These are phyloP conservation scores for Cetradonia linearis DNA, from an alignment of 495 filamentous ascomycete species.

Conservation along the genomic window DNA sequence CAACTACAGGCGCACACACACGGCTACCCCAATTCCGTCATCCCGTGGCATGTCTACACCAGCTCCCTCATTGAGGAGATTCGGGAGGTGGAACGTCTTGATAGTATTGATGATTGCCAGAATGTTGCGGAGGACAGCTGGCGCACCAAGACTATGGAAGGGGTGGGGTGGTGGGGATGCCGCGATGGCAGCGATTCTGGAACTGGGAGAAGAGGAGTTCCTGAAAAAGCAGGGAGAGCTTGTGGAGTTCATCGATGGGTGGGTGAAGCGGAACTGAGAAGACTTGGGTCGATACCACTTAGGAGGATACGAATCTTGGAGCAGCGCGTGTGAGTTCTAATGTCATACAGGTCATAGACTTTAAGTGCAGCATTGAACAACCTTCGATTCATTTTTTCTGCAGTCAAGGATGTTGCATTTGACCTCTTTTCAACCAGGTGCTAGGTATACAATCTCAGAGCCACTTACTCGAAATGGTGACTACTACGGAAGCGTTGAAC, in stretches of 20 bases:
- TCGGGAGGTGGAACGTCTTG: background rate
- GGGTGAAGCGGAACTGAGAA: background rate
- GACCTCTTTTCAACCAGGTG: background rate
- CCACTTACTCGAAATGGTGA: background rate
- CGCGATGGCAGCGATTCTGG: too few relatives aligned
- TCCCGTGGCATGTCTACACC: background rate
- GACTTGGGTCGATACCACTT: background rate
- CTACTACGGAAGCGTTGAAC: background rate
- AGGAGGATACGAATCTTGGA: background rate
- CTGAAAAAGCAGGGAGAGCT: background rate
- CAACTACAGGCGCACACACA: constrained; percentile 22
- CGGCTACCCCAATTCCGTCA: constrained; percentile 15
- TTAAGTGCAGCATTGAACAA: too few relatives aligned
- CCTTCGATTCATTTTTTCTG: background rate
- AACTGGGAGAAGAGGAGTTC: background rate
- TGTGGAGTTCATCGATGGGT: background rate
- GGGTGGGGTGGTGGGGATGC: too few relatives aligned
- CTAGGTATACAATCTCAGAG: background rate
- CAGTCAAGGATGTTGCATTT: background rate
- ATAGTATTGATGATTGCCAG: background rate
- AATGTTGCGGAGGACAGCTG: too few relatives aligned
- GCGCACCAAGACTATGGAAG: too few relatives aligned
- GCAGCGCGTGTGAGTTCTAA: background rate
- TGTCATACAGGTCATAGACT: too few relatives aligned
- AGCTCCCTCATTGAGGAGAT: background rate